These are phyloP conservation scores for Polyporus arcularius DNA, from an alignment of 768 basidiomycete genomes.

Conservation along the genomic window DNA sequence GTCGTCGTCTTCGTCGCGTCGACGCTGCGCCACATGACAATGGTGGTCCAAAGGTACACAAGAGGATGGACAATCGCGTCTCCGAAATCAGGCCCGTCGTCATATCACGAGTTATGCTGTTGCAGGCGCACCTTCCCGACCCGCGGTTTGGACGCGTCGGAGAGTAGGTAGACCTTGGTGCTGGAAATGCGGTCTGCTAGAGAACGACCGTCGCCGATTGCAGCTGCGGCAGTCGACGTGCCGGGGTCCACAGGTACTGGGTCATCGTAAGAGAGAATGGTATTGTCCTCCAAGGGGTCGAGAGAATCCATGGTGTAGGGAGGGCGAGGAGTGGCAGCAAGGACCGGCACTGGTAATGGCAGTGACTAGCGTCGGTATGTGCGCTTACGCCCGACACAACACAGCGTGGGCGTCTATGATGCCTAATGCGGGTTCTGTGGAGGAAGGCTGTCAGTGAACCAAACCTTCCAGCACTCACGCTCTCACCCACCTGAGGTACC, in stretches of 20 bases:
- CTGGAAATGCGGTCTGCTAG: conserved; percentile 71
- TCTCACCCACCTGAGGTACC: too few relatives aligned
- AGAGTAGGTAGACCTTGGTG: conserved; percentile 75
- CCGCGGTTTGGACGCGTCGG: conserved; percentile 61
- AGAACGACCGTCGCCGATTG: conserved; percentile 31
- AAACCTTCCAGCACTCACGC: too few relatives aligned
- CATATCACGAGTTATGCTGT: conserved; percentile 37
- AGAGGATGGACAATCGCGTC: conserved; percentile 10
- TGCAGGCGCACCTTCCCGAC: conserved; percentile 73
- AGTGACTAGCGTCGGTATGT: neutral
- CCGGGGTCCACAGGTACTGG: conserved; percentile 33
- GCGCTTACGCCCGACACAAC: neutral
- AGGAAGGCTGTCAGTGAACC: too few relatives aligned
- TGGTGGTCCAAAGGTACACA: neutral
- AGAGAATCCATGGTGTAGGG: conserved; percentile 48
- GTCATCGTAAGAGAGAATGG: conserved; percentile 45
- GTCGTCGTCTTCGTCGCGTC: conserved; percentile 47
- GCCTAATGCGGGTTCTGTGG: too few relatives aligned
- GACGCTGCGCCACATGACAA: conserved; percentile 36
- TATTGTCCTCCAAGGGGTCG: conserved; percentile 52
- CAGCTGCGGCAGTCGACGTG: neutral
- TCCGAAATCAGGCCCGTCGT: conserved; percentile 48
- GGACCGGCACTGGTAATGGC: neutral
- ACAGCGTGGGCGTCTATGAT: too few relatives aligned
- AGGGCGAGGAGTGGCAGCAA: neutral